phyloP scores from a whole-genome alignment of 1,284 basidiomycete genomes.

The Moesziomyces sp. region DNA sequence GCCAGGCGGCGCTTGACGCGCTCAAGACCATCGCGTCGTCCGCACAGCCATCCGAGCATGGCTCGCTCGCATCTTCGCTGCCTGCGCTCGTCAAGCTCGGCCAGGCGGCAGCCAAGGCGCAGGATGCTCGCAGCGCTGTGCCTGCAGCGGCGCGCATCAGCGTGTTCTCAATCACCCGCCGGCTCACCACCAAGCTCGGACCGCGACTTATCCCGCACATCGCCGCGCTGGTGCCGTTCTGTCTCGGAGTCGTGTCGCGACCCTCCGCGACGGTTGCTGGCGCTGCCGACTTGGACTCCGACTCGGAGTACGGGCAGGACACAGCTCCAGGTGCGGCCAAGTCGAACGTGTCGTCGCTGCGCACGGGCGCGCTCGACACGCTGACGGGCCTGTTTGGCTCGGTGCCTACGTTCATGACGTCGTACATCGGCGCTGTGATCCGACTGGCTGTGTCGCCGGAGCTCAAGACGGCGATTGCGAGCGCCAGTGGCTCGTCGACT shows the following conservation, averaged over 20 bases:
- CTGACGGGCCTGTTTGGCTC: constrained; percentile 54
- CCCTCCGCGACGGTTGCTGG: neutral
- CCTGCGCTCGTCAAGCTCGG: constrained; percentile 47
- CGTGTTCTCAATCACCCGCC: constrained; percentile 47
- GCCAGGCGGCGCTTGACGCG: constrained; percentile 47
- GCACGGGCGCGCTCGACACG: constrained; percentile 52
- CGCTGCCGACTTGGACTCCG: constrained; percentile 8
- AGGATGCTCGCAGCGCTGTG: constrained; percentile 12
- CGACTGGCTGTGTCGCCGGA: constrained; percentile 41
- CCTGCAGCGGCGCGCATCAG: constrained; percentile 35
- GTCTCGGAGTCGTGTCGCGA: constrained; percentile 24
- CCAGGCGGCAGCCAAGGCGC: constrained; percentile 29
- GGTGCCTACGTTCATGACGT: constrained; percentile 63
- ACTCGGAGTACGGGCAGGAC: constrained; percentile 6
- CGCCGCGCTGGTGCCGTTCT: constrained; percentile 47
- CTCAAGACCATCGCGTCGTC: constrained; percentile 43
- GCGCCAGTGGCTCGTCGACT: constrained; percentile 35
- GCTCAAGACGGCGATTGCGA: constrained; percentile 39
- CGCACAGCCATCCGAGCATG: constrained; percentile 31
- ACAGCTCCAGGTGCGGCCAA: constrained; percentile 12
- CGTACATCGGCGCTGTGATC: constrained; percentile 41
- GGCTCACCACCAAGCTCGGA: constrained; percentile 55
- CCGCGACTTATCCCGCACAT: constrained; percentile 65
- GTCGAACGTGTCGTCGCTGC: constrained; percentile 36
- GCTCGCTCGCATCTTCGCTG: constrained; percentile 39